Conservation (phyloP, 2,329 filamentous ascomycete species). For the Penicillium sp. region DNA sequence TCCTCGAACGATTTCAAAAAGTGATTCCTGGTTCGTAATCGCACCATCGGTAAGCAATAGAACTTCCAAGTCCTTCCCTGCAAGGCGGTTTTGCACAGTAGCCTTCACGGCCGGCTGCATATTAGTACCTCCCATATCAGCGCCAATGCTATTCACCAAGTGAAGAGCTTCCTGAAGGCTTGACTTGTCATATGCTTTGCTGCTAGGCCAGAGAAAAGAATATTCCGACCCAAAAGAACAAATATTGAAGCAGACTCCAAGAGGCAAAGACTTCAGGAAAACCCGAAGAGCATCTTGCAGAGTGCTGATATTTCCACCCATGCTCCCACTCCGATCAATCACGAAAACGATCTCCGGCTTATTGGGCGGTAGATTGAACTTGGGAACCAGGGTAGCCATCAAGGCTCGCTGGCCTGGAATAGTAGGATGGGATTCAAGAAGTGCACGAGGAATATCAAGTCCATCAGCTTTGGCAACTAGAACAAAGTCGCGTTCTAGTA, state of each 20-base stretch:
- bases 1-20: slow-evolving; percentile 52
- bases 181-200: slow-evolving; percentile 47
- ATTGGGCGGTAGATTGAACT: slow-evolving; percentile 61
- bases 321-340: slow-evolving; percentile 69
- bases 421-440: slow-evolving; percentile 66
- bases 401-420: slow-evolving; percentile 62
- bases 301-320: slow-evolving; percentile 49
- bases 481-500: slow-evolving; percentile 65
- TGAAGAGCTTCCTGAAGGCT: slow-evolving; percentile 46
- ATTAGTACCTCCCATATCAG: slow-evolving; percentile 57
- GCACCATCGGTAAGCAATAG: slow-evolving; percentile 60
- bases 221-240: slow-evolving; percentile 56
- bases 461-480: slow-evolving; percentile 64
- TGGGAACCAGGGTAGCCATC: slow-evolving; percentile 71
- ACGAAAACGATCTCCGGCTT: slow-evolving; percentile 69
- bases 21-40: slow-evolving; percentile 50
- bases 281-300: slow-evolving; percentile 54
- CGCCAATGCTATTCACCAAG: slow-evolving; percentile 45
- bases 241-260: slow-evolving; percentile 59
- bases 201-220: slow-evolving; percentile 51
- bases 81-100: slow-evolving; percentile 48
- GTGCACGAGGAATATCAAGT: slow-evolving; percentile 60
- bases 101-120: slow-evolving; percentile 51
- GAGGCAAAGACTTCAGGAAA: slow-evolving; percentile 60
- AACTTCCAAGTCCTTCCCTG: slow-evolving; percentile 52